Conservation (phyloP, 179 eudicot genomes). For the Beta corolliflora region DNA sequence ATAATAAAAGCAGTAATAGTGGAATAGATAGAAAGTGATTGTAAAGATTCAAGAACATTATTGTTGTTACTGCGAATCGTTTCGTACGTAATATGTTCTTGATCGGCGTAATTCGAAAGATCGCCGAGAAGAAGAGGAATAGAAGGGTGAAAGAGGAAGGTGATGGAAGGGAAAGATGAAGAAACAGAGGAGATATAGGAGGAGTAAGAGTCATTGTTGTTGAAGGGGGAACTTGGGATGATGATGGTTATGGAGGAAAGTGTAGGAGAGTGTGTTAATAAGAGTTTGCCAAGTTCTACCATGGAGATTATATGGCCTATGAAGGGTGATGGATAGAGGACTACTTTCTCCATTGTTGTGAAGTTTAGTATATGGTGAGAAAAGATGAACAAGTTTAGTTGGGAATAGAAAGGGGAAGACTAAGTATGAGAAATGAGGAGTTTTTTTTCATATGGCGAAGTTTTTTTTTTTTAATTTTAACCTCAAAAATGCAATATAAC, state of each 20-base stretch:
- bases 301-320: slow-evolving; percentile 40
- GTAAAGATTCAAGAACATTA: neutral
- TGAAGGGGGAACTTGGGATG: slow-evolving; percentile 7
- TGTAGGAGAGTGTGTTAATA: slow-evolving; percentile 19
- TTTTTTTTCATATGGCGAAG: too few species aligned
- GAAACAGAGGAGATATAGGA: slow-evolving; percentile 28
- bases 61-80: slow-evolving; percentile 9
- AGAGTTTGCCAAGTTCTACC: slow-evolving; percentile 37
- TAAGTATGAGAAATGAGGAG: too few species aligned
- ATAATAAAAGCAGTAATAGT: slow-evolving; percentile 10
- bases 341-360: slow-evolving; percentile 8
- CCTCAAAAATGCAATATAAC: too few species aligned
- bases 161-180: slow-evolving; percentile 32
- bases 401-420: too few species aligned
- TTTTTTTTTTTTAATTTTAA: too few species aligned
- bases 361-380: neutral
- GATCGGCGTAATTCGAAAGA: slow-evolving; percentile 1
- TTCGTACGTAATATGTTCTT: slow-evolving; percentile 16
- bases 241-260: slow-evolving; percentile 28
- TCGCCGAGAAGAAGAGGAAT: slow-evolving; percentile 8
- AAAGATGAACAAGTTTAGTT: neutral
- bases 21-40: neutral
- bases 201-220: slow-evolving; percentile 4
- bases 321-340: slow-evolving; percentile 33
- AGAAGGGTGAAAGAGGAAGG: slow-evolving; percentile 32